Conservation (phyloP, 2,329 filamentous ascomycete species). For the Arachnopeziza araneosa region DNA sequence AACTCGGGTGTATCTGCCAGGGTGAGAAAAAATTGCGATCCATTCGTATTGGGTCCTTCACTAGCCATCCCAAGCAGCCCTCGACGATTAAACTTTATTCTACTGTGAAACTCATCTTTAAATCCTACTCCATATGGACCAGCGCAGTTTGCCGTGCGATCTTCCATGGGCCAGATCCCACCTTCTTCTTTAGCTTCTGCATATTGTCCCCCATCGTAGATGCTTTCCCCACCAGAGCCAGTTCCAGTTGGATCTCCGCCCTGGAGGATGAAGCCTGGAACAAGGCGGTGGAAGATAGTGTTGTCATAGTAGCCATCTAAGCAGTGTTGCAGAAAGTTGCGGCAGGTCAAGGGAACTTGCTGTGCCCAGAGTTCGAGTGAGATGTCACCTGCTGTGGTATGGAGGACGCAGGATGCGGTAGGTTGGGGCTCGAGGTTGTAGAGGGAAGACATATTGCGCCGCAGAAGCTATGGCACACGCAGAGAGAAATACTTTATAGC, state of each 20-base stretch:
- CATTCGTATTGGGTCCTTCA: slow-evolving; percentile 74
- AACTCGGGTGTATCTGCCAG: slow-evolving; percentile 79
- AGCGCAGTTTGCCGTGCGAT: slow-evolving; percentile 56
- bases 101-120: slow-evolving; percentile 84
- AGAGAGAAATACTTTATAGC: slow-evolving; percentile 24
- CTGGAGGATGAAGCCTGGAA: slow-evolving; percentile 89
- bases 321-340: slow-evolving; percentile 93
- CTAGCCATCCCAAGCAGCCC: slow-evolving; percentile 97
- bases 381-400: slow-evolving; percentile 85
- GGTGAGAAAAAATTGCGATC: slow-evolving; percentile 96
- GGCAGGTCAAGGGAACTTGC: slow-evolving; percentile 83
- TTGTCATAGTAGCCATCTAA: slow-evolving; percentile 93
- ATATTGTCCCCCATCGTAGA: slow-evolving; percentile 79
- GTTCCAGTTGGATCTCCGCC: slow-evolving; percentile 93
- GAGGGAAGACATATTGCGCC: slow-evolving; percentile 66
- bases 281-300: slow-evolving; percentile 89
- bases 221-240: slow-evolving; percentile 84
- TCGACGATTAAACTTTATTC: slow-evolving; percentile 86
- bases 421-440: slow-evolving; percentile 95
- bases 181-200: slow-evolving; percentile 35
- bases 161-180: slow-evolving; percentile 50
- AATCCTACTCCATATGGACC: slow-evolving; percentile 55
- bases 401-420: slow-evolving; percentile 83
- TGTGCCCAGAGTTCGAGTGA: slow-evolving; percentile 92
- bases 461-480: not conserved